Evolutionary conservation across 805 yeast genomes (phyloP), one percentile per base, ranked within the genome.

Genomic region (Monosporozyma aquatica): DNA sequence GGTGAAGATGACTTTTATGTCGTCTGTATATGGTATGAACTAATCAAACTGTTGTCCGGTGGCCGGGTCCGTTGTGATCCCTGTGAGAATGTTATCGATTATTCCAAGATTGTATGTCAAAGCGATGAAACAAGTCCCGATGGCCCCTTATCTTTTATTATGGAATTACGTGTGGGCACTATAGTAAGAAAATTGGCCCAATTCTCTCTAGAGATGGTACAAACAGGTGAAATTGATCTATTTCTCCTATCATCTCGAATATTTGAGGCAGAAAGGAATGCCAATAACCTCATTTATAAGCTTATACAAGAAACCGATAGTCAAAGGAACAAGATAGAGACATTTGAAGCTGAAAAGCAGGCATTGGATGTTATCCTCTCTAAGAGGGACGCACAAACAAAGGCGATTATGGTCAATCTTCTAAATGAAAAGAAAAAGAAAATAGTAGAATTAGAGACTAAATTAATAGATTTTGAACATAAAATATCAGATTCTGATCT

Each of bases 371-470:
- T 27, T 10, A 28, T 51, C 9, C 15, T 56, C 6, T 42, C 44
- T 22, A 46, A 51, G 37, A 46, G 61, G 29, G 60, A 60, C 45
- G 32, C 44, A 3, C 50, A 49, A 17, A 49, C 58, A 6, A 52
- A 50, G 29, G 10, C 40, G 6, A 40, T 59, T 6, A 46, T 52
- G n/a, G 48, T 52, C 7, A 46, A 44, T 6, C 42, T 55, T 15
- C 37, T 59, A 30, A 58, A 58, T 42, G 57, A 54, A 26, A 59
- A 59, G 46, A 59, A 59, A 26, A 39, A 22, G 21, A 54, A 49
- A 37, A 57, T 57, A 2, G 23, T 36, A 1, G 50, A 52, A 17
- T 44, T 57, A 20, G 39, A 49, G 24, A 32, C 36, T 6, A 41
- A 40, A 34, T 36, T 57, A 18, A 33, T 38, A n/a, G 35, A 11